Conservation (phyloP, 139 green algal genomes). For the Micractinium conductrix region DNA sequence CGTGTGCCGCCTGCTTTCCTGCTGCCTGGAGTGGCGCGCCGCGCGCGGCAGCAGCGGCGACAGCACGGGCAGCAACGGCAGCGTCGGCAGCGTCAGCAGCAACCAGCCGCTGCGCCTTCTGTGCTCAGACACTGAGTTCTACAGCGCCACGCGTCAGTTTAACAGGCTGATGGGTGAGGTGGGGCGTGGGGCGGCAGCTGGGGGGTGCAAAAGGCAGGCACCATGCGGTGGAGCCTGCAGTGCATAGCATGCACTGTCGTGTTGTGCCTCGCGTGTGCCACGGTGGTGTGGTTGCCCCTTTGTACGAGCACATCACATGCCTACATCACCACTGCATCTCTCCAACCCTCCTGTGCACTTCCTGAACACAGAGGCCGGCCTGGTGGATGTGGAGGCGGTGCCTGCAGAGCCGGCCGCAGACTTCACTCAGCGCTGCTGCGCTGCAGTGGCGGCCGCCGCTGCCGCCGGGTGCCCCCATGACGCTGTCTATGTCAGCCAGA, state of each 20-base stretch:
- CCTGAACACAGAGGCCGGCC: conserved; percentile 19
- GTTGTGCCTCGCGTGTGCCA: too few relatives aligned
- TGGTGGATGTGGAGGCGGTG: conserved; percentile 21
- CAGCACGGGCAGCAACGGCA: neutral
- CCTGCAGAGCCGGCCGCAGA: conserved; percentile 24
- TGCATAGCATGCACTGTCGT: too few relatives aligned
- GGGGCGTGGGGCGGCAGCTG: too few relatives aligned
- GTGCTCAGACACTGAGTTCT: conserved; percentile 33
- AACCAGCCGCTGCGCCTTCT: conserved; percentile 7
- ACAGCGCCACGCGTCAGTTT: conserved; percentile 29
- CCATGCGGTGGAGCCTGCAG: too few relatives aligned
- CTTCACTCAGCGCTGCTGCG: conserved; percentile 24
- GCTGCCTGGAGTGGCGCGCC: neutral
- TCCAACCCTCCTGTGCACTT: neutral
- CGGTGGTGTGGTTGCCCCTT: too few relatives aligned
- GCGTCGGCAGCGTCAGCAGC: neutral
- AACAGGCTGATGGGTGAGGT: conserved; percentile 24
- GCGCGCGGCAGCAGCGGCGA: neutral
- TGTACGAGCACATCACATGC: neutral
- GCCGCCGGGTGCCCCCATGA: conserved; percentile 6
- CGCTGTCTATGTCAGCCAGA: conserved; percentile 27
- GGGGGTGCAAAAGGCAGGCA: too few relatives aligned
- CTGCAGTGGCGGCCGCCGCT: neutral
- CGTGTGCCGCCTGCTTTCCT: conserved; percentile 26
- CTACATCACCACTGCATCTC: neutral